Conservation (phyloP, 352 stramenopile genomes). For the Phytophthora agathidicida region DNA sequence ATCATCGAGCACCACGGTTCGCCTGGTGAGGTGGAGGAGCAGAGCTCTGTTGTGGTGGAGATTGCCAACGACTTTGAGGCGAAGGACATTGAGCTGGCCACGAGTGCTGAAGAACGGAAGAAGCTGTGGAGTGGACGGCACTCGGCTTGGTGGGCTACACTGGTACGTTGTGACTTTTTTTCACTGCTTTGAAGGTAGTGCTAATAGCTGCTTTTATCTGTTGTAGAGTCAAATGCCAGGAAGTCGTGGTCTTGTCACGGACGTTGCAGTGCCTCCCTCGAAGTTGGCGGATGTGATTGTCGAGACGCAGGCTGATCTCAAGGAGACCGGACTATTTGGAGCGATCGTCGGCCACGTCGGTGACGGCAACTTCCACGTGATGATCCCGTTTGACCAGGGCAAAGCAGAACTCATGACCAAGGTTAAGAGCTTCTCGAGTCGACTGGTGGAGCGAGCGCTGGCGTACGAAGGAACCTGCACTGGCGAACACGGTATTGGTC, state of each 20-base stretch:
- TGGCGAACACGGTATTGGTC: constrained; percentile 95
- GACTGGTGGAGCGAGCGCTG: constrained; percentile 73
- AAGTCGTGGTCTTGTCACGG: constrained; percentile 88
- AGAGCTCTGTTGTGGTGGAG: constrained; percentile 82
- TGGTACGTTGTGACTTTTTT: constrained; percentile 44
- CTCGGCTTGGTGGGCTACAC: constrained; percentile 81
- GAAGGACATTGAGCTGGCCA: constrained; percentile 76
- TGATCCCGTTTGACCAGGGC: constrained; percentile 90
- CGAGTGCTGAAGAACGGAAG: constrained; percentile 69
- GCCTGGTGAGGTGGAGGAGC: constrained; percentile 77
- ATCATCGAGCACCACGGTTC: constrained; percentile 95
- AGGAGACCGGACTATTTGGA: constrained; percentile 84
- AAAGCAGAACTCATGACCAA: constrained; percentile 84
- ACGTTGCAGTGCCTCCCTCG: constrained; percentile 96
- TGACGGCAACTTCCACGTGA: constrained; percentile 98
- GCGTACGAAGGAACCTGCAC: constrained; percentile 95
- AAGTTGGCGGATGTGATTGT: constrained; percentile 93
- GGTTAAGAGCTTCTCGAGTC: constrained; percentile 87
- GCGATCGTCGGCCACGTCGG: constrained; percentile 92
- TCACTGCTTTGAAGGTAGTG: not conserved
- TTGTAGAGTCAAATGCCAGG: constrained; percentile 76
- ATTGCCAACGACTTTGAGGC: constrained; percentile 86
- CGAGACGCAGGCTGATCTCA: constrained; percentile 91
- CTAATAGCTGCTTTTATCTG: not conserved
- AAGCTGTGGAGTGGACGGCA: constrained; percentile 83